Conservation (phyloP, 495 filamentous ascomycete genomes). For the Penicillium malachiteum region DNA sequence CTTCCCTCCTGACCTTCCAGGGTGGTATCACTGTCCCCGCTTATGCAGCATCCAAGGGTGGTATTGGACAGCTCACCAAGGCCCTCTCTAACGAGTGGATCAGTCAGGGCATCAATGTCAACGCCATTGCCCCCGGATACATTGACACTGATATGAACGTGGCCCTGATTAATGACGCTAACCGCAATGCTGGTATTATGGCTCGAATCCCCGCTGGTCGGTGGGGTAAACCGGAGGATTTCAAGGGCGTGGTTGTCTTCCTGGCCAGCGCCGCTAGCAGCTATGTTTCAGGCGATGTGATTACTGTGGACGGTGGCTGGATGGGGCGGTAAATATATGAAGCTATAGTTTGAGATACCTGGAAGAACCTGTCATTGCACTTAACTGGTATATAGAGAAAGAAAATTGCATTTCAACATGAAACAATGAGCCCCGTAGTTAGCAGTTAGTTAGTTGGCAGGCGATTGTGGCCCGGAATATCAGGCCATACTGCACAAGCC, state of each 20-base stretch:
- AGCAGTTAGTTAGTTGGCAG: too few relatives aligned
- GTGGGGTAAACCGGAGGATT: conserved; percentile 50
- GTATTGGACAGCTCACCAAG: conserved; percentile 78
- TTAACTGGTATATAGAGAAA: too few relatives aligned
- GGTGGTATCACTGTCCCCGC: conserved; percentile 81
- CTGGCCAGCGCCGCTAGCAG: conserved; percentile 56
- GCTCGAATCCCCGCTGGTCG: conserved; percentile 76
- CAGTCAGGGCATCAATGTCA: background rate
- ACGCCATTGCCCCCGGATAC: conserved; percentile 55
- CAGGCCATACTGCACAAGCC: too few relatives aligned
- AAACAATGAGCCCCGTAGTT: too few relatives aligned
- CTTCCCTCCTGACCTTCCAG: conserved; percentile 76
- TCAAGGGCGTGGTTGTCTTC: conserved; percentile 39
- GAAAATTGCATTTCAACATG: too few relatives aligned
- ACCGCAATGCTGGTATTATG: conserved; percentile 63
- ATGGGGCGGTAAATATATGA: conserved; percentile 65
- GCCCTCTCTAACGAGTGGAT: conserved; percentile 77
- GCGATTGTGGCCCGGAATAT: too few relatives aligned
- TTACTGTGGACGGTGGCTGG: conserved; percentile 86
- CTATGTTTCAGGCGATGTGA: conserved; percentile 77
- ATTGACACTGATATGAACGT: conserved; percentile 86
- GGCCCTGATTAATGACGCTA: conserved; percentile 66
- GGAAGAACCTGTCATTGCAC: too few relatives aligned
- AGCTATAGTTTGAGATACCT: too few relatives aligned
- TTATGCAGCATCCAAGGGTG: conserved; percentile 80